Conservation (phyloP, 352 stramenopile species). For the Blastocystis sp. region DNA sequence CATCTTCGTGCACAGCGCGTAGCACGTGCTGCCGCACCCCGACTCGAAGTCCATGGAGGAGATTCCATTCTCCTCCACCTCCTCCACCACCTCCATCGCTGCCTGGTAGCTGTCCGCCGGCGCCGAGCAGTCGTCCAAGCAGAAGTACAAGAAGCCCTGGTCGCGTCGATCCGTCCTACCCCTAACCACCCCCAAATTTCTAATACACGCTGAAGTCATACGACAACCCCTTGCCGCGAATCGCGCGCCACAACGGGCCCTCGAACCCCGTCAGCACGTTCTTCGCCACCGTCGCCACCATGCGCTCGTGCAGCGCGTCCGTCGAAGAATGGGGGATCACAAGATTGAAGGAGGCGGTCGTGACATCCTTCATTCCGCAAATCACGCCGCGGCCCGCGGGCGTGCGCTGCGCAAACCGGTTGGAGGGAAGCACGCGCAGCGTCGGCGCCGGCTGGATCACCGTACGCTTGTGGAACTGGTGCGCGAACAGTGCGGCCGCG, state of each 20-base stretch:
- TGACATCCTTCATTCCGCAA: slow-evolving; percentile 59
- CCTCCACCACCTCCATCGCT: slow-evolving; percentile 1
- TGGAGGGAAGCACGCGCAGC: background rate
- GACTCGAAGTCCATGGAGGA: background rate
- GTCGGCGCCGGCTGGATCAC: background rate
- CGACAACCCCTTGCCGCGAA: slow-evolving; percentile 31
- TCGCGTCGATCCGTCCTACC: background rate
- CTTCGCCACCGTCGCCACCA: background rate
- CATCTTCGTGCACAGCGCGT: slow-evolving; percentile 1
- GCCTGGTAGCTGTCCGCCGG: slow-evolving; percentile 19
- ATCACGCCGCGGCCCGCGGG: background rate
- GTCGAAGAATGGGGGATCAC: background rate
- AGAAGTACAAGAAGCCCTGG: slow-evolving; percentile 24
- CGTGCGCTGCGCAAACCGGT: background rate
- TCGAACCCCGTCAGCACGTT: slow-evolving; percentile 31
- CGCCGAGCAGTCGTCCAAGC: slow-evolving; percentile 31
- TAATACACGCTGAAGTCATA: slow-evolving; percentile 43
- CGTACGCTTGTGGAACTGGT: background rate
- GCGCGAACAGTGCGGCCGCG: background rate
- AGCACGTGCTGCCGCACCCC: background rate
- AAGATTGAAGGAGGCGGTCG: background rate
- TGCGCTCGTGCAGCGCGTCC: background rate
- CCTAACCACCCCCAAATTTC: background rate
- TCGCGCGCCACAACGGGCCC: slow-evolving; percentile 31
- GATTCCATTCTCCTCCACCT: background rate